phyloP scores from a whole-genome alignment of 805 yeast genomes.

The Suhomyces pyralidae region DNA sequence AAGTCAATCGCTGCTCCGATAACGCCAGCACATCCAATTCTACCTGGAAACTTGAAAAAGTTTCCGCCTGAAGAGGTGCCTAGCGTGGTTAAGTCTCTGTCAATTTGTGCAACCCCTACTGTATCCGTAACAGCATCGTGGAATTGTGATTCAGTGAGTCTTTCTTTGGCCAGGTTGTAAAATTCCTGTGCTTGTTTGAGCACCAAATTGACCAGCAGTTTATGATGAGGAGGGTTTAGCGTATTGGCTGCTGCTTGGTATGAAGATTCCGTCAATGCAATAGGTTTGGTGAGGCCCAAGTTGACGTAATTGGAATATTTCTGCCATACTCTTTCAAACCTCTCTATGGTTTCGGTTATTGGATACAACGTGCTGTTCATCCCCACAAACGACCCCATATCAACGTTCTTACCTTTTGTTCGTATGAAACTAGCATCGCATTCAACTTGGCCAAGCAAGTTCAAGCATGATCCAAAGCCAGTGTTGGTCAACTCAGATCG shows the following conservation, averaged over 20 bases:
- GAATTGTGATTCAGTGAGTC: not conserved
- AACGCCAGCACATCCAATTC: conserved; percentile 55
- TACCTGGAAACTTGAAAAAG: conserved; percentile 45
- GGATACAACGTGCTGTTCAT: conserved; percentile 23
- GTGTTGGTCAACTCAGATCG: conserved; percentile 43
- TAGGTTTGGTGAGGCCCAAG: conserved; percentile 36
- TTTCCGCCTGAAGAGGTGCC: conserved; percentile 56
- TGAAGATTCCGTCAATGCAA: conserved; percentile 15
- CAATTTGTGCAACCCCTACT: conserved; percentile 37
- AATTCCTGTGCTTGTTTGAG: conserved; percentile 10
- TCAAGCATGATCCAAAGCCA: conserved; percentile 47
- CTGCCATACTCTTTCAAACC: conserved; percentile 21
- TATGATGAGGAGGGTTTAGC: not conserved
- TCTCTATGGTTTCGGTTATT: conserved; percentile 22
- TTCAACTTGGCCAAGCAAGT: conserved; percentile 37
- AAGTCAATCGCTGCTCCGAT: conserved; percentile 44
- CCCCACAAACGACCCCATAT: conserved; percentile 8
- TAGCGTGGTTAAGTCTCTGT: conserved; percentile 10
- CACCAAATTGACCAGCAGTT: conserved; percentile 2
- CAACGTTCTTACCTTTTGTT: not conserved
- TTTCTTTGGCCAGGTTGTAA: conserved; percentile 5
- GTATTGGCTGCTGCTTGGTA: not conserved
- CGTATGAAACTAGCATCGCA: conserved; percentile 43
- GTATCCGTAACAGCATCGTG: conserved; percentile 38
- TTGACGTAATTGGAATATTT: conserved; percentile 5